A percentile compares a stretch with the other conserved stretches of the same genome.
Conservation (phyloP, 2,329 filamentous ascomycete species). For the Sarocladium strictum region DNA sequence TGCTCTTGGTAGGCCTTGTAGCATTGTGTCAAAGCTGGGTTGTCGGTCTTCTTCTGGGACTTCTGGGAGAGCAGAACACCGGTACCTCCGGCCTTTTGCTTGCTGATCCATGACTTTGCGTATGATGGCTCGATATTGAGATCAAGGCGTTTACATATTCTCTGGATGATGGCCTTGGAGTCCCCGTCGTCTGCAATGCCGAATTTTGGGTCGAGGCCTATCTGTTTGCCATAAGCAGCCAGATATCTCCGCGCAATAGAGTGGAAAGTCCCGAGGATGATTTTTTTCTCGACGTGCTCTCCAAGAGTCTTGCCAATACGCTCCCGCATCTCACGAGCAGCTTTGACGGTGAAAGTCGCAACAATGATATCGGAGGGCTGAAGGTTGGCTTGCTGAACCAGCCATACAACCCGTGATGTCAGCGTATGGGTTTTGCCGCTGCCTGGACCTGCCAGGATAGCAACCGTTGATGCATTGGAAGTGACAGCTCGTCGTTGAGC, state of each 20-base stretch:
- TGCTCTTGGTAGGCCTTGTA: conserved; percentile 75
- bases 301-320: conserved; percentile 79
- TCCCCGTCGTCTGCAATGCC: conserved; percentile 85
- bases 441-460: conserved; percentile 62
- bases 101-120: conserved; percentile 72
- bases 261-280: conserved; percentile 91
- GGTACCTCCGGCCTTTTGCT: conserved; percentile 53
- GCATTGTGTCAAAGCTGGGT: conserved; percentile 57
- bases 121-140: conserved; percentile 62
- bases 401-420: conserved; percentile 85
- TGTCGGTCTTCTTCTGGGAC: conserved; percentile 29
- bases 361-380: conserved; percentile 86
- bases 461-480: conserved; percentile 48
- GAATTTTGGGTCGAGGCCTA: conserved; percentile 78
- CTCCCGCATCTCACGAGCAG: conserved; percentile 87
- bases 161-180: conserved; percentile 69
- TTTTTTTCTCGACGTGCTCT: conserved; percentile 63
- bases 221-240: conserved; percentile 73
- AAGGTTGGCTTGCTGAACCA: conserved; percentile 66
- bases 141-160: conserved; percentile 72
- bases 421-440: conserved; percentile 94
- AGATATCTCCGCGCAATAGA: conserved; percentile 85
- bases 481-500: conserved; percentile 52
- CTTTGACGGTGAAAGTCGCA: conserved; percentile 95
- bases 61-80: conserved; percentile 34